A percentile compares a stretch with the other conserved stretches of the same genome.
These are phyloP conservation scores for Fennellomyces sp. DNA, from an alignment of 371 early-diverging fungal species.

Conservation along the genomic window DNA sequence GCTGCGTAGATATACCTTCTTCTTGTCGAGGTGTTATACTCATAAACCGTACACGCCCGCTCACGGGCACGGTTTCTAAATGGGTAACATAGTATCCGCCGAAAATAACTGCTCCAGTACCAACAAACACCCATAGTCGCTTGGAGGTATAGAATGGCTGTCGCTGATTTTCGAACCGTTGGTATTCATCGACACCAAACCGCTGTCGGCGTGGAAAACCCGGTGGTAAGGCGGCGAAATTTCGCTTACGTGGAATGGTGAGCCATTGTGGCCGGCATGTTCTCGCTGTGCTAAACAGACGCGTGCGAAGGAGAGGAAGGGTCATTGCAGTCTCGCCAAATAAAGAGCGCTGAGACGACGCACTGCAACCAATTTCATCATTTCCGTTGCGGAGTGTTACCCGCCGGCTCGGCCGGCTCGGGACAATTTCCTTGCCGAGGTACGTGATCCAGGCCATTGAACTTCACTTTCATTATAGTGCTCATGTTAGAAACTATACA, in stretches of 20 bases:
- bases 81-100: slow-evolving; percentile 69
- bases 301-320: no score
- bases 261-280: no score
- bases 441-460: no score
- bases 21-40: slow-evolving; percentile 59
- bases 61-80: slow-evolving; percentile 69
- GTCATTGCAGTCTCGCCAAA: no score
- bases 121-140: slow-evolving; percentile 38
- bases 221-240: not conserved
- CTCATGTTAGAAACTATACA: no score
- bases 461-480: no score
- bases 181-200: slow-evolving; percentile 16
- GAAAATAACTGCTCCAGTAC: slow-evolving; percentile 43
- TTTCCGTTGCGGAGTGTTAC: no score
- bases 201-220: slow-evolving; percentile 4
- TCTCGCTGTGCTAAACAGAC: not conserved
- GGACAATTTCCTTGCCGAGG: no score
- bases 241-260: not conserved
- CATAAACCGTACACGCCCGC: slow-evolving; percentile 65
- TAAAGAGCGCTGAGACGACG: no score
- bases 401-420: no score
- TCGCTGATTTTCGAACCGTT: slow-evolving; percentile 29
- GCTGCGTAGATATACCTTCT: no score
- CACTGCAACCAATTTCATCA: no score
- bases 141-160: slow-evolving; percentile 35